phyloP scores from a whole-genome alignment of 1,284 basidiomycete species.

The Leccinum huronense region DNA sequence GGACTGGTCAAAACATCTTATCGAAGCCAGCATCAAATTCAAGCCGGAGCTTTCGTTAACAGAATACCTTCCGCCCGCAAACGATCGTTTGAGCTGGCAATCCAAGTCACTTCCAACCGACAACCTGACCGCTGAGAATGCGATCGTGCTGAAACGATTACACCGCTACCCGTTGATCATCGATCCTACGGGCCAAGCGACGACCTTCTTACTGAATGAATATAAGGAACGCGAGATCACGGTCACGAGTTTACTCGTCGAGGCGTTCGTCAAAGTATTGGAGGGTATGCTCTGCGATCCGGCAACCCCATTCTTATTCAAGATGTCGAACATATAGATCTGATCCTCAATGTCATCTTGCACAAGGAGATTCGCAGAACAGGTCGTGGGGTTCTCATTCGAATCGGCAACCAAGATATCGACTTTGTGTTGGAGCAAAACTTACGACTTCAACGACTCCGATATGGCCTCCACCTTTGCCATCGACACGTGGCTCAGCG shows the following conservation, averaged over 20 bases:
- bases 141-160: conserved; percentile 98
- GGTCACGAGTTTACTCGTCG: conserved; percentile 97
- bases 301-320: conserved; percentile 97
- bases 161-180: conserved; percentile 98
- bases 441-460: conserved; percentile 97
- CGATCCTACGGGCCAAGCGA: conserved; percentile 99
- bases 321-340: conserved; percentile 97
- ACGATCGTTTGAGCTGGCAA: conserved; percentile 96
- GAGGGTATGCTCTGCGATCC: conserved; percentile 96
- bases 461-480: conserved; percentile 91
- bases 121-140: conserved; percentile 96
- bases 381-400: conserved; percentile 96
- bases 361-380: conserved; percentile 96
- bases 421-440: conserved; percentile 98
- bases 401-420: conserved; percentile 98
- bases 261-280: conserved; percentile 97
- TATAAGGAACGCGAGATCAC: conserved; percentile 97
- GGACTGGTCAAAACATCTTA: conserved; percentile 88
- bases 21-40: conserved; percentile 89
- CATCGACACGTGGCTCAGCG: conserved; percentile 85
- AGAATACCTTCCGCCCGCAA: conserved; percentile 96
- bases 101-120: conserved; percentile 93
- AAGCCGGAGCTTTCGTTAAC: conserved; percentile 90
- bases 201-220: conserved; percentile 90
- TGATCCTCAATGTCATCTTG: conserved; percentile 95